Evolutionary conservation across 83 land plant species (phyloP), one percentile per base, ranked within the genome.

Genomic region (Picea abies): DNA sequence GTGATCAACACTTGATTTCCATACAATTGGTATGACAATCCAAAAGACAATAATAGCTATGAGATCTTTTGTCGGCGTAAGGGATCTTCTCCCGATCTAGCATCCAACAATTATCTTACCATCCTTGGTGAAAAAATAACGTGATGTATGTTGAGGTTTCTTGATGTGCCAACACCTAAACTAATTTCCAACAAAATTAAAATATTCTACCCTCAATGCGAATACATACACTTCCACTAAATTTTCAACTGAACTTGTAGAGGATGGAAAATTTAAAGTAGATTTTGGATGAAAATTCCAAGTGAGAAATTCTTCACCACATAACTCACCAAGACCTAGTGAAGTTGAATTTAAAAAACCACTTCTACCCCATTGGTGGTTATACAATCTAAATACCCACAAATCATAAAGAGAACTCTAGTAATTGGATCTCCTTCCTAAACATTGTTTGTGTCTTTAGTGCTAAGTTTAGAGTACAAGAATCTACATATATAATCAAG

Each of bases 371-470:
- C 96, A 77, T 93, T 83, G 6, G 96, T 93, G 16, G 96, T 90
- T 1, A 86, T 82, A 84, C 96, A 91, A 52, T 91, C 96, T 8
- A 93, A 91, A 60, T 84, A 80, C 8, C 96, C 96, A 62, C 94
- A 83, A 26, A 93, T 93, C 65, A 93, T 83, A 64, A 93, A 93
- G 22, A 93, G 81, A 92, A 93, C 91, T 77, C 91, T 94, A 64
- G 78, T 91, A 41, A 93, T 94, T 60, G 96, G 96, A 79, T 93
- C 96, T 12, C 89, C 96, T 78, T 93, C 96, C 35, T 88, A 81
- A 5, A 90, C 82, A 19, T 91, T 86, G 82, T 82, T 90, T 2
- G 90, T 90, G 66, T 82, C 90, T 76, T 87, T 75, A 23, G 90
- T 91, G 82, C 84, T 82, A 75, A 91, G 67, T 47, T 91, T 85